Evolutionary conservation across 78 protist genomes (phyloP).

Genomic region (Dictyostelium capitatum): DNA sequence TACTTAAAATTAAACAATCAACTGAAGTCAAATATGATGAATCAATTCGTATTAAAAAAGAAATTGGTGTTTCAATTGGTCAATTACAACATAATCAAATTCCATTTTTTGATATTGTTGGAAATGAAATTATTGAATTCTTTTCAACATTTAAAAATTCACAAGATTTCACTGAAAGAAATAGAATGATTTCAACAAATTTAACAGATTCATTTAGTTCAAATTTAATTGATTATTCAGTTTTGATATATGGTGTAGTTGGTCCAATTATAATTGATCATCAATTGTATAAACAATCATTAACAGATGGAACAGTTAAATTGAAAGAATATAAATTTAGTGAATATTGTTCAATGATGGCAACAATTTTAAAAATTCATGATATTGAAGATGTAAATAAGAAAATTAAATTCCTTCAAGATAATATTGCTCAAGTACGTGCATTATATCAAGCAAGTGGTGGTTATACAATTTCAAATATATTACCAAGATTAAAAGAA

Average conservation of each 20-base stretch:
- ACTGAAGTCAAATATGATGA: background rate
- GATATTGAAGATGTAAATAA: conserved; percentile 4
- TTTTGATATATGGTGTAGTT: background rate
- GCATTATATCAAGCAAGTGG: conserved; percentile 21
- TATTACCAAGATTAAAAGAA: conserved; percentile 14
- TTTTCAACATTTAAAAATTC: background rate
- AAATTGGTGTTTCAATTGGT: background rate
- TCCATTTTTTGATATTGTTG: background rate
- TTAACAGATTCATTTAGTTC: conserved; percentile 15
- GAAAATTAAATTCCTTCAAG: conserved; percentile 1
- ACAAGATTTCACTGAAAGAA: background rate
- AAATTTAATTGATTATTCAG: conserved; percentile 16
- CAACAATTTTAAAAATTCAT: background rate
- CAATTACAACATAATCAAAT: background rate
- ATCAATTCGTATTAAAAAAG: background rate
- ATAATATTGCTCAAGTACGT: background rate
- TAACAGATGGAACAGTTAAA: background rate
- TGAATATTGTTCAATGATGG: background rate
- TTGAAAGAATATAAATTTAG: background rate
- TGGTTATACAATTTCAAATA: conserved; percentile 6
- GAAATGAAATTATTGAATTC: conserved; percentile 13
- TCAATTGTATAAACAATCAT: background rate
- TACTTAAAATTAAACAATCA: background rate
- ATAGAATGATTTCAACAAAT: conserved; percentile 40
- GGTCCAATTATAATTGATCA: conserved; percentile 4